Evolutionary conservation across 2,329 filamentous ascomycete genomes (phyloP).

Genomic region (Trichoderma atrobrunneum): DNA sequence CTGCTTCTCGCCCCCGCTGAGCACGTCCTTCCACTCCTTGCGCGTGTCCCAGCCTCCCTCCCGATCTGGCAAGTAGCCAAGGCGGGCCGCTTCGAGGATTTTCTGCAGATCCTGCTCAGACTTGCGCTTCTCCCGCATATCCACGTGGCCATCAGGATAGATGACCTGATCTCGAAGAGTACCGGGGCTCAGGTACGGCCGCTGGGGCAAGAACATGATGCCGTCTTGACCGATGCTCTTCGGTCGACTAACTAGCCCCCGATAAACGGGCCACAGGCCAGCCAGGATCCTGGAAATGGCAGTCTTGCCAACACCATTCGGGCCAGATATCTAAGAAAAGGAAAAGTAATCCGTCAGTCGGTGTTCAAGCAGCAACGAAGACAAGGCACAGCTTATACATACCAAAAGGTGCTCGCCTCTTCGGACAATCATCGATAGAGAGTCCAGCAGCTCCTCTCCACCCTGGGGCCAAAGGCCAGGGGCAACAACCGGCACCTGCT

Average conservation of each 20-base stretch:
- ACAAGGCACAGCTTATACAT: slow-evolving; percentile 25
- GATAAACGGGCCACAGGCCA: slow-evolving; percentile 93
- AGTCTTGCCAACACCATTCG: slow-evolving; percentile 92
- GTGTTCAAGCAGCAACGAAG: too few relatives aligned
- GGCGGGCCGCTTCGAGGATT: slow-evolving; percentile 76
- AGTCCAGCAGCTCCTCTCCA: slow-evolving; percentile 87
- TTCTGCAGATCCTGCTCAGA: slow-evolving; percentile 74
- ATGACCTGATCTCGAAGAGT: slow-evolving; percentile 96
- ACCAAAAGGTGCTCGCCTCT: slow-evolving; percentile 85
- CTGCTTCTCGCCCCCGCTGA: slow-evolving; percentile 98
- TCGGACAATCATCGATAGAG: slow-evolving; percentile 82
- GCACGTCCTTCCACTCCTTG: slow-evolving; percentile 97
- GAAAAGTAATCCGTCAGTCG: neutral
- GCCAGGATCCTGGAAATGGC: slow-evolving; percentile 84
- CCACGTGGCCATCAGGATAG: slow-evolving; percentile 90
- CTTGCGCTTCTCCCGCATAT: slow-evolving; percentile 81
- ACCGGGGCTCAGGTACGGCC: slow-evolving; percentile 87
- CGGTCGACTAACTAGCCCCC: slow-evolving; percentile 84
- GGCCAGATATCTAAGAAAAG: slow-evolving; percentile 68
- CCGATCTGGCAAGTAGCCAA: slow-evolving; percentile 85
- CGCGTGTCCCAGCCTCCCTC: slow-evolving; percentile 96
- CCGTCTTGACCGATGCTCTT: slow-evolving; percentile 79
- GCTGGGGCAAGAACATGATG: slow-evolving; percentile 97
- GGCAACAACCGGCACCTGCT: slow-evolving; percentile 89
- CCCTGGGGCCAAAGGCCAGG: slow-evolving; percentile 84